Conservation (phyloP, 2,329 filamentous ascomycete species). For the Xylaria sp. region DNA sequence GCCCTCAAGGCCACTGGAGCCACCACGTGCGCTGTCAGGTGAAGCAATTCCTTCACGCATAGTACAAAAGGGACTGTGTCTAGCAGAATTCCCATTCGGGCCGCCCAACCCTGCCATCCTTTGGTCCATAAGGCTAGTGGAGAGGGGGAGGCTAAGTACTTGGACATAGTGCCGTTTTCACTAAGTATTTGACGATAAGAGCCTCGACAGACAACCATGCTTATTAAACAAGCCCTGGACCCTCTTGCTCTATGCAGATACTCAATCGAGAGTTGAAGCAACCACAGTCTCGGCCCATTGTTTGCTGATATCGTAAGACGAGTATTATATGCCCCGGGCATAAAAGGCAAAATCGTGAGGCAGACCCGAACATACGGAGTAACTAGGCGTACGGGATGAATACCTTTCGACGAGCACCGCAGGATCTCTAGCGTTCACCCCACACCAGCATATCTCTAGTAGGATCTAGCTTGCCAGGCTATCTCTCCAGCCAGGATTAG, state of each 20-base stretch:
- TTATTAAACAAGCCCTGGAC: not conserved
- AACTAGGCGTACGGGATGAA: not conserved
- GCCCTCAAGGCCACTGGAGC: constrained; percentile 23
- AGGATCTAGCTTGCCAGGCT: not conserved
- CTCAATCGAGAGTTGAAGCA: not conserved
- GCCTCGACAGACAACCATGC: not conserved
- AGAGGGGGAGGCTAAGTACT: constrained; percentile 13
- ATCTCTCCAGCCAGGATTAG: constrained; percentile 1
- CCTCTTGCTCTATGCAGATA: constrained; percentile 1
- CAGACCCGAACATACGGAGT: not conserved
- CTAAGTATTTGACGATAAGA: constrained; percentile 24
- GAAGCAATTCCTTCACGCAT: constrained; percentile 13
- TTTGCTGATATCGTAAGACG: constrained; percentile 2
- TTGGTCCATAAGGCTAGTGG: constrained; percentile 26
- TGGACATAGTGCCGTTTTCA: not conserved
- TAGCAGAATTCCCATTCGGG: constrained; percentile 28
- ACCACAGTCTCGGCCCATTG: not conserved
- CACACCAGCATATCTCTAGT: not conserved
- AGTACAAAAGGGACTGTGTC: not conserved
- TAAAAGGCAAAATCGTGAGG: not conserved
- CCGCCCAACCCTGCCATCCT: constrained; percentile 34
- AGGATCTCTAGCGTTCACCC: constrained; percentile 7
- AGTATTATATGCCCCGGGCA: not conserved
- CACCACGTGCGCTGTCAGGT: constrained; percentile 32
- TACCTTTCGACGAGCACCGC: not conserved